Evolutionary conservation across 805 yeast species (phyloP), one percentile per base, ranked within the genome.

Genomic region (Clavispora carvajalis): DNA sequence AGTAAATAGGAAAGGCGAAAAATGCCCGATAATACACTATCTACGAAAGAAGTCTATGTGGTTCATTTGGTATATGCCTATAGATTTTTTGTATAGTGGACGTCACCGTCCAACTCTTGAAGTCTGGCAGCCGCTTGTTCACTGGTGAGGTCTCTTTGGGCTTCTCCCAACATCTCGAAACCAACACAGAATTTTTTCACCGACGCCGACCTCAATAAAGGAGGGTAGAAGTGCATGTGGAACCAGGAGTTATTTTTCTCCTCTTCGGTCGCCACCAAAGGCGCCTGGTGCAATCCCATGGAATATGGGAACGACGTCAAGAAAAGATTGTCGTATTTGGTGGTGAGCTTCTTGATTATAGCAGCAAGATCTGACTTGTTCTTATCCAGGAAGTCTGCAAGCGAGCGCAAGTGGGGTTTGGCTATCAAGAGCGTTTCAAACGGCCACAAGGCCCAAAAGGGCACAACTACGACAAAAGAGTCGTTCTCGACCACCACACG

Each of bases 361-460:
- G 62, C 57, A 1, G 88, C 87, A 48, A 83, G 69, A 47, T 81
- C 86, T 4, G 30, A 15, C 41, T 67, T 70, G 46, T 82, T 77
- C 43, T 61, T 57, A 29, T 61, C 67, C 22, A 60, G 62, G 48
- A 81, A 73, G 22, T 73, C 73, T 30, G 60, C 63, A 11, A 81
- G 56, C 10, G 79, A 73, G 18, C 72, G 59, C 38, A 79, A 61
- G 43, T 79, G 80, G 11, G 64, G 58, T 52, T 77, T 77, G n/a
- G 86, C 57, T 5, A 82, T 60, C 24, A 83, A 63, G 62, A 83
- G 61, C 5, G 86, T 78, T 60, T 83, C 89, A 56, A 82, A 83
- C 12, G 91, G 91, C 90, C 90, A 83, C 25, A 79, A 69, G 5
- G 89, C 90, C 91, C 91, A 83, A 57, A 78, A 83, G 40, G 90